phyloP scores from a whole-genome alignment of 1,139 yeast genomes.

The Sugiyamaella xylanicola region DNA sequence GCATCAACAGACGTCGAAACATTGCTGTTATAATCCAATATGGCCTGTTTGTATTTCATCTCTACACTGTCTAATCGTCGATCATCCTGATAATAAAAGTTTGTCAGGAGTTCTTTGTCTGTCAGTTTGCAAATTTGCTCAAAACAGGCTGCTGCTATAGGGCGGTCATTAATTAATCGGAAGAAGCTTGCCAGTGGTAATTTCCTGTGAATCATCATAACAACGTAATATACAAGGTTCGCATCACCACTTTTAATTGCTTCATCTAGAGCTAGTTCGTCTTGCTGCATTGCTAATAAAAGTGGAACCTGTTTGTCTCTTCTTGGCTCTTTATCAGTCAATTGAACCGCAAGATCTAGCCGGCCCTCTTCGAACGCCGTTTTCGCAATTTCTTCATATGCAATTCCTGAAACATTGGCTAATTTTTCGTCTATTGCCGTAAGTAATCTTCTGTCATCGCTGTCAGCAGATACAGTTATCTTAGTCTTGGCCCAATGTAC shows the following conservation, averaged over 20 bases:
- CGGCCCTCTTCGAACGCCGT: conserved; percentile 87
- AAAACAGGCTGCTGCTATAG: conserved; percentile 49
- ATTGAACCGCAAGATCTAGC: conserved; percentile 59
- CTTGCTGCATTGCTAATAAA: conserved; percentile 70
- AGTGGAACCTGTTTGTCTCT: conserved; percentile 63
- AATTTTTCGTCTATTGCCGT: conserved; percentile 53
- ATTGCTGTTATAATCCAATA: conserved; percentile 21
- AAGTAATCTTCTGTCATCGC: conserved; percentile 62
- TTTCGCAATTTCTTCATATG: conserved; percentile 65
- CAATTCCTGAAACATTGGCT: conserved; percentile 44
- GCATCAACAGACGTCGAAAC: background rate
- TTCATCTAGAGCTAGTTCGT: conserved; percentile 67
- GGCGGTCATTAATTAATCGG: conserved; percentile 52
- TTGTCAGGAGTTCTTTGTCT: conserved; percentile 47
- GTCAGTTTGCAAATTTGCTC: conserved; percentile 45
- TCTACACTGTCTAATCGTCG: conserved; percentile 51
- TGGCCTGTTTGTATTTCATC: conserved; percentile 42
- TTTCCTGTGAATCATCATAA: conserved; percentile 54
- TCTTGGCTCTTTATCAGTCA: conserved; percentile 70
- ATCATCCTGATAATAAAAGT: conserved; percentile 65
- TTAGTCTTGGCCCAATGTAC: conserved; percentile 83
- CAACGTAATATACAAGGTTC: conserved; percentile 63
- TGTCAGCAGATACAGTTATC: conserved; percentile 55
- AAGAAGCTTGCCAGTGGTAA: conserved; percentile 58
- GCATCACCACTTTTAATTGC: conserved; percentile 68